These are phyloP conservation scores for Xanthoceras sorbifolium DNA, from an alignment of 345 rosid species.

Conservation along the genomic window DNA sequence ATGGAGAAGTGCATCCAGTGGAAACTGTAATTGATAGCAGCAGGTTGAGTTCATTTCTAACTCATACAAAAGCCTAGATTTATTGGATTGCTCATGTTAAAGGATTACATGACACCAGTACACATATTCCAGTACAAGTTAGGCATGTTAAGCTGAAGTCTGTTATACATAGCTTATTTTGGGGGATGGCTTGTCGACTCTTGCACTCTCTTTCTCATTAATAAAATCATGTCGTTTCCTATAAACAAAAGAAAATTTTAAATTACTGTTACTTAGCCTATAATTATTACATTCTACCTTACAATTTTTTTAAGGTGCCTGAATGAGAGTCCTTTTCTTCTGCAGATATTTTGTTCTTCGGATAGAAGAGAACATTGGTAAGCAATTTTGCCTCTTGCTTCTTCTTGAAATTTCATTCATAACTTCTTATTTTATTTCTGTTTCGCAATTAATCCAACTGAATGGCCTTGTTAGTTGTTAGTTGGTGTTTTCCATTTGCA, in stretches of 20 bases:
- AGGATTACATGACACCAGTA: background rate
- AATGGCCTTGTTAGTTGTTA: background rate
- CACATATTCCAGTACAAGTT: conserved; percentile 7
- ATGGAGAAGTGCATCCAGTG: conserved; percentile 93
- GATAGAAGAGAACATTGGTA: conserved; percentile 94
- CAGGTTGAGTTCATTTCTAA: conserved; percentile 57
- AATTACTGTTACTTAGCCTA: background rate
- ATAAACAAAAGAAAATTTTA: background rate
- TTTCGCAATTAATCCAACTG: background rate
- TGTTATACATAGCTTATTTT: background rate
- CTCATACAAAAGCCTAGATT: conserved; percentile 16
- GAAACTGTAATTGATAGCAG: conserved; percentile 98
- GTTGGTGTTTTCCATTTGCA: background rate
- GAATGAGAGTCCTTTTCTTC: conserved; percentile 26
- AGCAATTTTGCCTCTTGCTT: conserved; percentile 28
- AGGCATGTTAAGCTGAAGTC: background rate
- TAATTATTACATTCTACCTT: background rate
- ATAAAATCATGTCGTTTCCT: background rate
- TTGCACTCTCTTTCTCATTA: background rate
- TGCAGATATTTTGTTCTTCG: conserved; percentile 99
- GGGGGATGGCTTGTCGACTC: background rate
- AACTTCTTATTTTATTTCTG: background rate
- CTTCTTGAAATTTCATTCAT: conserved; percentile 17
- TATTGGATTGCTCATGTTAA: conserved; percentile 1
- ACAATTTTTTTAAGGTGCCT: conserved; percentile 15